Conservation (phyloP, 441 rosid species). For the Adansonia grandidieri region DNA sequence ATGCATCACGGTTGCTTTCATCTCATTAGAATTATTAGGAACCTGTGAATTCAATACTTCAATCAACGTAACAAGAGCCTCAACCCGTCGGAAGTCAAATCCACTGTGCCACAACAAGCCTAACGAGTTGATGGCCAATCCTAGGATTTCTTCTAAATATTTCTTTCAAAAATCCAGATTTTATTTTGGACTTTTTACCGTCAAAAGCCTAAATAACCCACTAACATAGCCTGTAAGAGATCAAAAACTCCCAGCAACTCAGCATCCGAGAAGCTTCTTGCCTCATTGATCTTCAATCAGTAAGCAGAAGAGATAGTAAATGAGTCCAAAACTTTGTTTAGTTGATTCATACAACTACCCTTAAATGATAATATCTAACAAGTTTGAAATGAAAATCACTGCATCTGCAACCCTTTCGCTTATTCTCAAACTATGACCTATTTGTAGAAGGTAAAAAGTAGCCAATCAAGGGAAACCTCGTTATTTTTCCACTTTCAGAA, state of each 20-base stretch:
- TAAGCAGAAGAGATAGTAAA: constrained; percentile 47
- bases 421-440: neutral
- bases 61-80: constrained; percentile 72
- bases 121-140: constrained; percentile 65
- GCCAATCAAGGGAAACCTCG: neutral
- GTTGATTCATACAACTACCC: too few species aligned
- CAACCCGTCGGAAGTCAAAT: constrained; percentile 74
- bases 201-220: constrained; percentile 70
- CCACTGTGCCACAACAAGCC: constrained; percentile 53
- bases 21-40: constrained; percentile 46
- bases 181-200: constrained; percentile 75
- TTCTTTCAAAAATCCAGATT: constrained; percentile 77
- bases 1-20: constrained; percentile 43
- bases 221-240: constrained; percentile 53
- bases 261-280: constrained; percentile 53
- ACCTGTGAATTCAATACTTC: constrained; percentile 69
- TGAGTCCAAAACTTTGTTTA: too few species aligned
- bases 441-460: too few species aligned
- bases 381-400: too few species aligned
- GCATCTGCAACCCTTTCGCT: neutral
- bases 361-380: too few species aligned
- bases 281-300: constrained; percentile 80
- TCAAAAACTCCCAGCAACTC: constrained; percentile 61
- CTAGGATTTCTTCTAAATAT: constrained; percentile 75
- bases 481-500: neutral